Conservation (phyloP, 805 yeast species). For the Yueomyces sp. region DNA sequence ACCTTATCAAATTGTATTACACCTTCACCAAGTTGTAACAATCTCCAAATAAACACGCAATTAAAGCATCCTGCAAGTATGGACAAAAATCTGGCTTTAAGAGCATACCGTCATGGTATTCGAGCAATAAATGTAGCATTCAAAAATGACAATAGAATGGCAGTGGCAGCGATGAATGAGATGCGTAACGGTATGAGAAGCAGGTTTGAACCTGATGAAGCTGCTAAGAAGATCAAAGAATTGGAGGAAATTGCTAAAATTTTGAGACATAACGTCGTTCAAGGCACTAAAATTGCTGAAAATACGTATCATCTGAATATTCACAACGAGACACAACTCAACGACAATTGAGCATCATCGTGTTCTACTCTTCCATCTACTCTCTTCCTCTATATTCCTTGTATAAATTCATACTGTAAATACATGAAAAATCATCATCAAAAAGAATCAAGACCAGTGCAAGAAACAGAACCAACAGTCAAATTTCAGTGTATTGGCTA, state of each 20-base stretch:
- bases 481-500: too few relatives aligned
- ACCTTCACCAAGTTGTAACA: too few relatives aligned
- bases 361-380: too few relatives aligned
- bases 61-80: too few relatives aligned
- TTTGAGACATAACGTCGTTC: constrained; percentile 69
- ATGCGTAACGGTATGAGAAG: constrained; percentile 26
- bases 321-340: constrained; percentile 74
- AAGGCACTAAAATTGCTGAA: constrained; percentile 36
- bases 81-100: too few relatives aligned
- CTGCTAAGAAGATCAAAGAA: constrained; percentile 29
- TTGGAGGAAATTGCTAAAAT: constrained; percentile 62
- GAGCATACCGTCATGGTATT: constrained; percentile 52
- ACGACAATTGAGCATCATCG: constrained; percentile 42
- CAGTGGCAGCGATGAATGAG: constrained; percentile 46
- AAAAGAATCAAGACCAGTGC: neutral
- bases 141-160: constrained; percentile 28
- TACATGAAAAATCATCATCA: too few relatives aligned
- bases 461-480: neutral
- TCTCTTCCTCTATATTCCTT: too few relatives aligned
- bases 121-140: constrained; percentile 57
- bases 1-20: too few relatives aligned
- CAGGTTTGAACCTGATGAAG: neutral
- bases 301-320: constrained; percentile 38
- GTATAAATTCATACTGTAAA: too few relatives aligned
- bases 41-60: too few relatives aligned